These are phyloP conservation scores for Vanrija pseudolonga DNA, from an alignment of 1,284 basidiomycete genomes.

Conservation along the genomic window DNA sequence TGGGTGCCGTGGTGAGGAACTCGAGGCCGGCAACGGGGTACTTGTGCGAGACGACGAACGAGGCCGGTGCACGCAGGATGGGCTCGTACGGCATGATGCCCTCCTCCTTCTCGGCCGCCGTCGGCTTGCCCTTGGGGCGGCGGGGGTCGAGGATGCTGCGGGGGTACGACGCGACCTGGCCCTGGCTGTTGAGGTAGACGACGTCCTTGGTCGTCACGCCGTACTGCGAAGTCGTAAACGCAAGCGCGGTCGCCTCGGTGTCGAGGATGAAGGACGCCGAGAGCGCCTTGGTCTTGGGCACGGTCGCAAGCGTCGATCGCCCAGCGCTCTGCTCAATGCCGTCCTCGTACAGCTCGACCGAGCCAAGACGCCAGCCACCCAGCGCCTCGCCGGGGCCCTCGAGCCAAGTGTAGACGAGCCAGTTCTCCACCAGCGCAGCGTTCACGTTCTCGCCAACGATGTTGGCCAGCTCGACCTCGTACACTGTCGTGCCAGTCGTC, in stretches of 20 bases:
- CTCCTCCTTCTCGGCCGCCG: slow-evolving; percentile 76
- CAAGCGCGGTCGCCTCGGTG: slow-evolving; percentile 63
- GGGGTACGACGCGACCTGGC: slow-evolving; percentile 72
- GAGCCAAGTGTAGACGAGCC: slow-evolving; percentile 76
- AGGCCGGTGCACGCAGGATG: slow-evolving; percentile 67
- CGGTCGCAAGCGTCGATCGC: slow-evolving; percentile 62
- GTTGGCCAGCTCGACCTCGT: slow-evolving; percentile 54
- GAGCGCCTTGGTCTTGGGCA: slow-evolving; percentile 56
- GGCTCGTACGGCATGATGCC: slow-evolving; percentile 80
- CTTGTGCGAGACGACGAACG: slow-evolving; percentile 56
- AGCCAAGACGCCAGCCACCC: slow-evolving; percentile 68
- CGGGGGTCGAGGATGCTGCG: slow-evolving; percentile 77
- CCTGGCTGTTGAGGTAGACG: slow-evolving; percentile 70
- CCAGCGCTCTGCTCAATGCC: slow-evolving; percentile 66
- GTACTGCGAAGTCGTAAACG: slow-evolving; percentile 75
- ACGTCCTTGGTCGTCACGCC: slow-evolving; percentile 85
- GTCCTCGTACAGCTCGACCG: slow-evolving; percentile 84
- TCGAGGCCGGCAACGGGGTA: slow-evolving; percentile 63
- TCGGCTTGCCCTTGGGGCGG: slow-evolving; percentile 72
- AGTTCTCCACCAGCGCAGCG: slow-evolving; percentile 78
- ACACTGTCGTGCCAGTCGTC: slow-evolving; percentile 70
- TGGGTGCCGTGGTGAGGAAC: slow-evolving; percentile 68
- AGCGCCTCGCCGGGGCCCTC: slow-evolving; percentile 33
- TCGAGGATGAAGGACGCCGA: slow-evolving; percentile 72
- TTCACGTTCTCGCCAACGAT: slow-evolving; percentile 54